Conservation (phyloP, 768 basidiomycete species). For the Coprinopsis marcescibilis region DNA sequence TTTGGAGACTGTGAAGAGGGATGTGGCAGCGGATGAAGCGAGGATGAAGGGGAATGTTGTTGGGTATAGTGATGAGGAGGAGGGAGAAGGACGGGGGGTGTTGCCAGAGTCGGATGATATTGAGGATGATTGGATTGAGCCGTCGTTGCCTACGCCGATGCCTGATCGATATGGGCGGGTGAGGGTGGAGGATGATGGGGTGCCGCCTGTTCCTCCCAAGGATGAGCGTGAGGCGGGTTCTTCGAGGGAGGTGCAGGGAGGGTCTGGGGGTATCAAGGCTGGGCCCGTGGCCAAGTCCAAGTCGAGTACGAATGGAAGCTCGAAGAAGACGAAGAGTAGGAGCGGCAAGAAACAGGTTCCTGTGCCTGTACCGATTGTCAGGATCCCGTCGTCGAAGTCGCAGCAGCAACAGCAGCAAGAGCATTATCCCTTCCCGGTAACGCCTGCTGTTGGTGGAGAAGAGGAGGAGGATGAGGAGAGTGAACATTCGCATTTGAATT, state of each 20-base stretch:
- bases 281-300: slow-evolving; percentile 13
- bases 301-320: slow-evolving; percentile 8
- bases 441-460: slow-evolving; percentile 27
- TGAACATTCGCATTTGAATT: slow-evolving; percentile 1
- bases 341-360: slow-evolving; percentile 33
- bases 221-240: too few species aligned
- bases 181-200: too few species aligned
- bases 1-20: slow-evolving; percentile 13
- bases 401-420: slow-evolving; percentile 22
- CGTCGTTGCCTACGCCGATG: slow-evolving; percentile 38
- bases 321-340: slow-evolving; percentile 23
- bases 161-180: background rate
- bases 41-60: slow-evolving; percentile 20
- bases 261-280: background rate
- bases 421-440: slow-evolving; percentile 64
- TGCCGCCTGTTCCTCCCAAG: too few species aligned
- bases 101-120: slow-evolving; percentile 50
- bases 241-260: background rate
- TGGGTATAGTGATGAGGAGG: slow-evolving; percentile 37
- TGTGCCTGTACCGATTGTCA: slow-evolving; percentile 38
- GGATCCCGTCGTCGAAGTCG: slow-evolving; percentile 26
- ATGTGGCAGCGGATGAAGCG: slow-evolving; percentile 12
- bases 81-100: slow-evolving; percentile 37
- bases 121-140: slow-evolving; percentile 66
- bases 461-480: slow-evolving; percentile 14